These are phyloP conservation scores for Cytospora leucostoma DNA, from an alignment of 2,329 filamentous ascomycete species.

Conservation along the genomic window DNA sequence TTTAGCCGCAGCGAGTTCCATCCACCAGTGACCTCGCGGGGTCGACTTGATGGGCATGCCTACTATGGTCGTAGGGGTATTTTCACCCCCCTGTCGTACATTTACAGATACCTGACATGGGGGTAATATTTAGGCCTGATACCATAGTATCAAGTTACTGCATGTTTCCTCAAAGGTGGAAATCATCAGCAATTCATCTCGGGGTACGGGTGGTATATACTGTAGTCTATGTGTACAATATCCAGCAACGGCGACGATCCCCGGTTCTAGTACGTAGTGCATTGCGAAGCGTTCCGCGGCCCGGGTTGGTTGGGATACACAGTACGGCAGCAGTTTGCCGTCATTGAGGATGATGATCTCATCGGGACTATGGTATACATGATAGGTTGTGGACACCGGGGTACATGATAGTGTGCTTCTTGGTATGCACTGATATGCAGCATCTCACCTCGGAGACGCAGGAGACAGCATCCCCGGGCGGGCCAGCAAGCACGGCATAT, in stretches of 20 bases:
- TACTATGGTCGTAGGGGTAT: too few relatives aligned
- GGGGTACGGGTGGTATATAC: too few relatives aligned
- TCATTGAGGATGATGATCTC: background rate
- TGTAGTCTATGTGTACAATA: background rate
- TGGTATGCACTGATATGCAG: background rate
- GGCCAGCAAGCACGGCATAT: background rate
- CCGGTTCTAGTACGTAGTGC: background rate
- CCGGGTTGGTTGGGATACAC: background rate
- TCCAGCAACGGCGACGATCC: background rate
- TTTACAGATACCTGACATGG: too few relatives aligned
- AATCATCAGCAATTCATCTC: background rate
- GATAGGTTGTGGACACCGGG: background rate
- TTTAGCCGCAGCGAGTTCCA: background rate
- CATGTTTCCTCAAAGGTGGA: background rate
- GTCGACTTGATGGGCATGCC: background rate
- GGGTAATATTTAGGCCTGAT: too few relatives aligned
- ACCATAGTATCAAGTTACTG: too few relatives aligned
- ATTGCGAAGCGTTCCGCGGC: background rate
- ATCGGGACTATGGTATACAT: background rate
- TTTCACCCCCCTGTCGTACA: too few relatives aligned
- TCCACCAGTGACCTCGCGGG: background rate
- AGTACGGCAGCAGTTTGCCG: background rate
- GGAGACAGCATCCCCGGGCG: background rate
- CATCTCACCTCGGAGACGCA: background rate
- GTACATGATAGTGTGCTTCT: background rate